Percentiles rank a stretch among this genome's conserved stretches.
phyloP scores from a whole-genome alignment of 768 basidiomycete species.

The Termitomyces bulborhizus region DNA sequence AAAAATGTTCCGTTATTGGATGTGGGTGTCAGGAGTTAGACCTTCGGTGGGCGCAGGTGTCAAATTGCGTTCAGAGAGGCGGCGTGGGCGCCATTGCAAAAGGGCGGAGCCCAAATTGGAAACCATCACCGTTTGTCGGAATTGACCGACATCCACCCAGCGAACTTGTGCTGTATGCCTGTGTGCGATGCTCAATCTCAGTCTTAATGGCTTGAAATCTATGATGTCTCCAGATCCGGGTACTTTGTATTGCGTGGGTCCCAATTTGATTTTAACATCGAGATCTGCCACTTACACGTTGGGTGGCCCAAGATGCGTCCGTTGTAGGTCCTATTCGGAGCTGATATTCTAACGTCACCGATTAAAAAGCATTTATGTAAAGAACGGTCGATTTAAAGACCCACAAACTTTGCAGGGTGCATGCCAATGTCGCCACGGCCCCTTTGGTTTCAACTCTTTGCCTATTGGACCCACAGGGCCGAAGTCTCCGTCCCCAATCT shows the following conservation, averaged over 20 bases:
- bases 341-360: not conserved
- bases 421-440: too few relatives aligned
- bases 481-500: not conserved
- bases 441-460: not conserved
- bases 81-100: not conserved
- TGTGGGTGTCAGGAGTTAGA: not conserved
- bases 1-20: not conserved
- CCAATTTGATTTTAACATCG: not conserved
- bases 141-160: not conserved
- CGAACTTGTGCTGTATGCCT: not conserved
- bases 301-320: conserved; percentile 27
- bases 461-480: too few relatives aligned
- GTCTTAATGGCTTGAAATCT: not conserved
- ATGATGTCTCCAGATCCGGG: not conserved
- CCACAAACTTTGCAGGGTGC: not conserved
- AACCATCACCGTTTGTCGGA: not conserved
- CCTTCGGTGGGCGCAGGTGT: not conserved
- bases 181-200: not conserved
- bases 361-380: not conserved
- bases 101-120: conserved; percentile 1
- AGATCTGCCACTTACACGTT: conserved; percentile 11
- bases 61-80: not conserved
- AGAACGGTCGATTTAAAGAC: not conserved
- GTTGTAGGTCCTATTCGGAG: conserved; percentile 10
- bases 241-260: not conserved